phyloP scores from a whole-genome alignment of 805 yeast species.

The Metschnikowia orientalis region DNA sequence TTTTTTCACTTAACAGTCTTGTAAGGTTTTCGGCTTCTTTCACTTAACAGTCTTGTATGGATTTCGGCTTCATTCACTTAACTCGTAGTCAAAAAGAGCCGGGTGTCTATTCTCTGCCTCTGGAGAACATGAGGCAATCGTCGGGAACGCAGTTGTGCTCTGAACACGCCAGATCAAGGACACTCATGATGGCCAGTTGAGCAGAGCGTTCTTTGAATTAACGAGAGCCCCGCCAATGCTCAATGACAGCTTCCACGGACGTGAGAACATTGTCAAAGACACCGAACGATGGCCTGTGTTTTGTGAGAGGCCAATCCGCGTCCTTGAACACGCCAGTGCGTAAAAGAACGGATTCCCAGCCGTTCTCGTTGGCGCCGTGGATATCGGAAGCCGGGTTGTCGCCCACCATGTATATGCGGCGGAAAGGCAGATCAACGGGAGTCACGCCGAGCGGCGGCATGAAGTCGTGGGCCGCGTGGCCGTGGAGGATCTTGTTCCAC shows the following conservation, averaged over 20 bases:
- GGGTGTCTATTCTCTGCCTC: too few relatives aligned
- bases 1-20: too few relatives aligned
- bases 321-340: constrained; percentile 84
- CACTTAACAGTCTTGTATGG: too few relatives aligned
- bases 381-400: constrained; percentile 95
- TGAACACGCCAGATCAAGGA: too few relatives aligned
- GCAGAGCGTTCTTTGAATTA: not conserved
- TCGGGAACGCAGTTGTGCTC: too few relatives aligned
- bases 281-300: constrained; percentile 47
- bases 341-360: constrained; percentile 85
- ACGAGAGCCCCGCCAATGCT: not conserved
- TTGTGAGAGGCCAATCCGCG: constrained; percentile 39
- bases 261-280: constrained; percentile 45
- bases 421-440: constrained; percentile 35
- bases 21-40: too few relatives aligned
- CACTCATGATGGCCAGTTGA: too few relatives aligned
- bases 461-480: constrained; percentile 16
- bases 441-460: constrained; percentile 44
- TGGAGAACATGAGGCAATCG: too few relatives aligned
- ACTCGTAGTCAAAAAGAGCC: too few relatives aligned
- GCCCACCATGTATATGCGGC: constrained; percentile 87
- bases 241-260: constrained; percentile 32
- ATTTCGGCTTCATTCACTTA: too few relatives aligned
- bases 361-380: constrained; percentile 78
- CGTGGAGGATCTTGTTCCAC: constrained; percentile 42